phyloP scores from a whole-genome alignment of 176 grass and related monocot species.

The Raddia guianensis region DNA sequence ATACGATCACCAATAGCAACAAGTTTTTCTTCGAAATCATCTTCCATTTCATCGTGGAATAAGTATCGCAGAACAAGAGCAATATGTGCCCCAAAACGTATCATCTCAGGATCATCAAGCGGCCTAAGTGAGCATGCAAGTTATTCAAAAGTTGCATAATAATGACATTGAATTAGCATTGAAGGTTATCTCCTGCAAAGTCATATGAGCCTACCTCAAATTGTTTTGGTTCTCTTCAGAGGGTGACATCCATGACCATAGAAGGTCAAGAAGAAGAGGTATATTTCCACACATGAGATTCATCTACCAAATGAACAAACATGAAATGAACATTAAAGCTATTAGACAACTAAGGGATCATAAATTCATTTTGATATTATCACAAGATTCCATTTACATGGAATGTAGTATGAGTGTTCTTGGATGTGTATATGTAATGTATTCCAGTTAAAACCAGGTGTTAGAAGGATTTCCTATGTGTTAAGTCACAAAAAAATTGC shows the following conservation, averaged over 20 bases:
- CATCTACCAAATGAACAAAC: slow-evolving; percentile 62
- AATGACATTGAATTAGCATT: slow-evolving; percentile 4
- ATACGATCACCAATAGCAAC: slow-evolving; percentile 84
- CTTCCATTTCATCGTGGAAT: slow-evolving; percentile 74
- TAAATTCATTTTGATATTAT: slow-evolving; percentile 13
- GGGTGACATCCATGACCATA: slow-evolving; percentile 90
- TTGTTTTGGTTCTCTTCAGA: slow-evolving; percentile 70
- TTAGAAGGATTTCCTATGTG: slow-evolving; percentile 13
- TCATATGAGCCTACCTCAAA: slow-evolving; percentile 45
- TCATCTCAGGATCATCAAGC: slow-evolving; percentile 74
- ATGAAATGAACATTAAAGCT: not conserved
- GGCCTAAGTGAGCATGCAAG: slow-evolving; percentile 54
- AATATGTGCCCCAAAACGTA: slow-evolving; percentile 90
- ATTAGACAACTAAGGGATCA: slow-evolving; percentile 14
- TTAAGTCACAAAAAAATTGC: not conserved
- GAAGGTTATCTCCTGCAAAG: slow-evolving; percentile 20
- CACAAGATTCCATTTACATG: not conserved
- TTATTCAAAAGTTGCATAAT: slow-evolving; percentile 28
- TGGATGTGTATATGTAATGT: not conserved
- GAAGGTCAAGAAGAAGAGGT: slow-evolving; percentile 80
- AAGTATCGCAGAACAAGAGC: slow-evolving; percentile 90
- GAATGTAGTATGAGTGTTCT: slow-evolving; percentile 2
- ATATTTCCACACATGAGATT: slow-evolving; percentile 87
- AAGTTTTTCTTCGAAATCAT: slow-evolving; percentile 81
- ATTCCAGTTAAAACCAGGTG: slow-evolving; percentile 5